Base-by-base conservation (phyloP, 2,329 filamentous ascomycete genomes). In the Fusarium illudens region DNA sequence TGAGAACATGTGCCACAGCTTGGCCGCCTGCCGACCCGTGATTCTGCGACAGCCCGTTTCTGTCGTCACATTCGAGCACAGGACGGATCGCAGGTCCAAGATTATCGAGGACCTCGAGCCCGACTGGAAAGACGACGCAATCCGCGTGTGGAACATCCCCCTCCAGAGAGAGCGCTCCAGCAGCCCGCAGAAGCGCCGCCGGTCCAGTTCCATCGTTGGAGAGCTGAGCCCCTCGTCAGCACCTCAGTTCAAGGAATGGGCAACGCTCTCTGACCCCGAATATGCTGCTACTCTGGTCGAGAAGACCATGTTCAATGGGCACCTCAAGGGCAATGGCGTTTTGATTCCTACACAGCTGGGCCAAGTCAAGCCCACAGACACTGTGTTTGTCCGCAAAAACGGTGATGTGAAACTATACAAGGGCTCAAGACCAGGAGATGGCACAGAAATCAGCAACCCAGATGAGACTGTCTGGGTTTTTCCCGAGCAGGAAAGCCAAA, bases 111-210 rank as follows among this genome's bases (percentile, higher is more conserved):
- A 75, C 25, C 60, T 73, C 34, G 77, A 82, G 29, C 92, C 94
- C 0, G 89, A 92, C 51, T 97, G 89, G 86, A 78, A 87, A 60
- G 95, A 98, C 76, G 83, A 87, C 11, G 89, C 90, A 65, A 88
- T 97, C 58, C 89, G 89, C 60, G 91, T 97, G 1, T 98, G 95
- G 95, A 90, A 93, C 46, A 84, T 98, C 74, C 87, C 92, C 0
- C 79, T 77, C 20, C 73, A 60, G 42, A 72, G 75, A 39, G 65
- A 71, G 17, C 71, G 75, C 6, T 78, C 79, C 2, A 75, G 72
- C 62, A 80, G 76, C 42, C 78, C 79, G 2, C 73, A 68, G 32
- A 81, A 81, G 64, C 79, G 79, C 15, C 71, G 71, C 15, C 71
- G 72, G 30, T 71, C 66, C 50, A 72, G 62, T 58, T 64, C 70